Base-by-base conservation (phyloP, 306 rosid species). In the Cucumis cinereus region DNA sequence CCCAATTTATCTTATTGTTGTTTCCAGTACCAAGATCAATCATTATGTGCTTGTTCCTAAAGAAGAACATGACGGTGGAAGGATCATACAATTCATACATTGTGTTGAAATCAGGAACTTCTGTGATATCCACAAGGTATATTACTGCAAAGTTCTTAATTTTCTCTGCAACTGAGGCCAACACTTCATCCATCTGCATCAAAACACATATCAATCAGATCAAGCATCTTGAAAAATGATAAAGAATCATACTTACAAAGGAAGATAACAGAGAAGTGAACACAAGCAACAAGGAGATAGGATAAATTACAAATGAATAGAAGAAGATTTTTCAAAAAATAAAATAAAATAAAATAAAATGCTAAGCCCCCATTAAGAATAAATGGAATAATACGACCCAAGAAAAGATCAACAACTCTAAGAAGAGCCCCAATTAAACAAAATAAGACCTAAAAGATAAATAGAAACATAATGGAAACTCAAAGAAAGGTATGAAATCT, bases 1-100 rank as follows among this genome's bases (percentile, higher is more conserved):
- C 99, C 97, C 96, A 91, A 67, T 94, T 94, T 67, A 94, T 94
- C 90, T 94, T 94, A 85, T 94, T 94, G 90, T 94, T 94, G 88
- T 92, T 94, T 15, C 98, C 96, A 16, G 99, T 94, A 47, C 99
- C 97, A 69, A 94, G 99, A 36, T 94, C 96, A 58, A 94, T 94
- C 99, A 94, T 94, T 41, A 94, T 94, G 88, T 94, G 97, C 77
- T 92, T 94, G 90, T 94, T 94, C 84, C 97, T 85, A 81, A 91
- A 91, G 87, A 94, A 94, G 83, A 94, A 94, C 99, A 94, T 92
- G 10, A 94, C 90, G 0, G 97, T 94, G 4, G 96, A 90, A 1
- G 97, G 99, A 54, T 94, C 96, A 61, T 94, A 94, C 45, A 94
- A 77, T 85, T 94, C 95, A 8, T 94, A 92, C 99, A 92, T 94